Evolutionary conservation across 345 rosid genomes (phyloP).

Genomic region (Odontarrhena argentea): DNA sequence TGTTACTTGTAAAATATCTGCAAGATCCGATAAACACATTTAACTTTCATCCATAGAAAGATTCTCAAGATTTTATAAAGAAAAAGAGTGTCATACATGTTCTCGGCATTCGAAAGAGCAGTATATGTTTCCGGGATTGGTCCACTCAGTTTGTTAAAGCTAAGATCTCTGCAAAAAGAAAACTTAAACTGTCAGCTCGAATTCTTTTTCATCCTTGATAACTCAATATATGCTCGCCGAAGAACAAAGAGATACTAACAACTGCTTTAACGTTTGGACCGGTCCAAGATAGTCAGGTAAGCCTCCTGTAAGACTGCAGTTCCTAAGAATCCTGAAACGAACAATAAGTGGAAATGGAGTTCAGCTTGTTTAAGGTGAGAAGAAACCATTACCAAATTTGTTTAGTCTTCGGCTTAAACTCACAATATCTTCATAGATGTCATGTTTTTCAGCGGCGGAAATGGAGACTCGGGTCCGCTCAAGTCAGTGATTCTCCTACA

Average conservation of each 20-base stretch:
- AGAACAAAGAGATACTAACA: conserved; percentile 49
- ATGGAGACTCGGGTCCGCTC: conserved; percentile 41
- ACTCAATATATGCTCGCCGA: not conserved
- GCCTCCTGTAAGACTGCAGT: conserved; percentile 53
- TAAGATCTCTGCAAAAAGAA: conserved; percentile 53
- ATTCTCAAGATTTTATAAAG: not conserved
- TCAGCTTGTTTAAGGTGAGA: not conserved
- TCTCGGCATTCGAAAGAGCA: conserved; percentile 23
- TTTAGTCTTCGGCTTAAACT: conserved; percentile 22
- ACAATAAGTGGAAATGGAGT: not conserved
- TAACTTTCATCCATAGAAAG: not conserved
- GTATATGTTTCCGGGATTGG: conserved; percentile 43
- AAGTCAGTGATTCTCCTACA: conserved; percentile 65
- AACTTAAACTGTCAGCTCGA: conserved; percentile 23
- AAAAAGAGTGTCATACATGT: conserved; percentile 24
- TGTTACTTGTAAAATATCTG: conserved; percentile 49
- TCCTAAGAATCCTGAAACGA: conserved; percentile 53
- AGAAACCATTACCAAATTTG: conserved; percentile 7
- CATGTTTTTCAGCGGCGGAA: conserved; percentile 49
- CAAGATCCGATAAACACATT: conserved; percentile 9
- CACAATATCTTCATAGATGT: conserved; percentile 43
- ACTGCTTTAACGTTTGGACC: conserved; percentile 18
- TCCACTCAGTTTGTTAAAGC: conserved; percentile 63
- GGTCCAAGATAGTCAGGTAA: conserved; percentile 52
- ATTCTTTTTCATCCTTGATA: not conserved